Conservation (phyloP, 1,139 yeast genomes). For the Blastobotrys persicus region DNA sequence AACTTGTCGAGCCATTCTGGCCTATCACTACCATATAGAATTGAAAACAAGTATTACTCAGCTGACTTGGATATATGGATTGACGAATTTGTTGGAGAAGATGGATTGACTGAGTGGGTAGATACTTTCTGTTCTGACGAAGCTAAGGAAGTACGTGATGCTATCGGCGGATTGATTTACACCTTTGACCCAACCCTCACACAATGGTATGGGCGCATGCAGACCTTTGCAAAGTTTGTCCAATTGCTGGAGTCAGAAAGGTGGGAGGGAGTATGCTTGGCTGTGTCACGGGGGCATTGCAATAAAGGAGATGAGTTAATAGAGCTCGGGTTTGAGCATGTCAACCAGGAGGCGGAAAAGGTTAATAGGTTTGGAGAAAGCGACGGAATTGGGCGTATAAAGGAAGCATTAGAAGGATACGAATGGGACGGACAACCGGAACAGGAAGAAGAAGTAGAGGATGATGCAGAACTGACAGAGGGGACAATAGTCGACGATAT, state of each 20-base stretch:
- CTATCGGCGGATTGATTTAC: conserved; percentile 40
- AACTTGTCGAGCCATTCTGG: conserved; percentile 36
- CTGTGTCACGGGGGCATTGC: conserved; percentile 20
- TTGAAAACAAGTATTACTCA: conserved; percentile 41
- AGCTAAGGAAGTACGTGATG: conserved; percentile 43
- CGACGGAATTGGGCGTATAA: conserved; percentile 29
- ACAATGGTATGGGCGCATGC: conserved; percentile 16
- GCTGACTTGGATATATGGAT: conserved; percentile 42
- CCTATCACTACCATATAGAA: conserved; percentile 32
- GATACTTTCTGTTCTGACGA: conserved; percentile 37
- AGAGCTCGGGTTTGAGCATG: conserved; percentile 33
- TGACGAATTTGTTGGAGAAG: conserved; percentile 39
- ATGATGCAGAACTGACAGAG: conserved; percentile 9
- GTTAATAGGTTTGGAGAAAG: conserved; percentile 12
- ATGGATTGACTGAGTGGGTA: conserved; percentile 35
- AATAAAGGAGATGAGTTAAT: conserved; percentile 24
- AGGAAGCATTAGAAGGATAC: conserved; percentile 32
- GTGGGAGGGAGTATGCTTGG: conserved; percentile 32
- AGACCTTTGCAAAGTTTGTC: conserved; percentile 22
- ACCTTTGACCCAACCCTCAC: conserved; percentile 30
- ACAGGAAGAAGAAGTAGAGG: conserved; percentile 5
- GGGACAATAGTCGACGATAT: conserved; percentile 16
- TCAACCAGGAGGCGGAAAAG: conserved; percentile 22
- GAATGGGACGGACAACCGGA: conserved; percentile 22
- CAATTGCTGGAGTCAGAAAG: conserved; percentile 27